Evolutionary conservation across 441 rosid species (phyloP).

Genomic region (Theobroma grandiflorum): DNA sequence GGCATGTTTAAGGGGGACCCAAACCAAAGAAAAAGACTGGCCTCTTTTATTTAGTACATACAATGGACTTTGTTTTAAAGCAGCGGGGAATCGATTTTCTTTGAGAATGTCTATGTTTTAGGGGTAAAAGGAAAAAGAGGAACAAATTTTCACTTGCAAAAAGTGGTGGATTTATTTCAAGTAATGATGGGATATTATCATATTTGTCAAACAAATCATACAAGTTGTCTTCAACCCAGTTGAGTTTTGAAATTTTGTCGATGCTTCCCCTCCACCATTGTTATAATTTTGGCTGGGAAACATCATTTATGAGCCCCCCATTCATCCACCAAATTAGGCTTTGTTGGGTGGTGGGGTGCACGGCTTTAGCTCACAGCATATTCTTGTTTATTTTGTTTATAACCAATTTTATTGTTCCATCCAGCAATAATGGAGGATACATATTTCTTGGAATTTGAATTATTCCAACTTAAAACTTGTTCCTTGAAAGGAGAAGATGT

Average conservation of each 20-base stretch:
- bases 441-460: neutral
- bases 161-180: neutral
- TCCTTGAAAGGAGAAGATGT: neutral
- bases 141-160: neutral
- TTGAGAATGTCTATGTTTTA: neutral
- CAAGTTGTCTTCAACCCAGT: neutral
- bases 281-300: constrained; percentile 9
- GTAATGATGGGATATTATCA: neutral
- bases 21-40: neutral
- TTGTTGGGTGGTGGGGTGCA: neutral
- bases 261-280: neutral
- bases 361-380: neutral
- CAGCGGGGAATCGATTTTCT: neutral
- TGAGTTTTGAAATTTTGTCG: neutral
- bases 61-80: neutral
- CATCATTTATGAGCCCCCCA: neutral
- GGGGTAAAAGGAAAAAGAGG: neutral
- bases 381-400: neutral
- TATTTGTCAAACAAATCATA: constrained; percentile 1
- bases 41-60: neutral
- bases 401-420: neutral
- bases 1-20: neutral
- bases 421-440: neutral
- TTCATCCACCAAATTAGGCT: constrained; percentile 21
- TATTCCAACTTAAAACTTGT: neutral